Conservation (phyloP, 208 protist genomes). For the Leishmania braziliensis region DNA sequence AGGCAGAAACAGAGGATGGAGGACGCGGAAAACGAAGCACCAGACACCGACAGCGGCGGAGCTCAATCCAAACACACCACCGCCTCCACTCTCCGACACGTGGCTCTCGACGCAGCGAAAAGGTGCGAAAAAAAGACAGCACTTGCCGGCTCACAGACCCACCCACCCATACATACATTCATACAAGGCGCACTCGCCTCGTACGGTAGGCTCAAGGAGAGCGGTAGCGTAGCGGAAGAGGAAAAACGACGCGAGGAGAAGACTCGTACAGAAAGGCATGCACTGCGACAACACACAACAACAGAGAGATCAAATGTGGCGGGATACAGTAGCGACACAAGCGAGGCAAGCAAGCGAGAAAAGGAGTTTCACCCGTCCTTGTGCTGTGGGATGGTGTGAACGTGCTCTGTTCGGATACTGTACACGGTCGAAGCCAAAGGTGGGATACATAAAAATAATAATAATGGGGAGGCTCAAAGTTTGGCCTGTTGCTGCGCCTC, state of each 20-base stretch:
- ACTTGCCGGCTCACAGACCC: neutral
- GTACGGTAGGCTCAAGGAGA: neutral
- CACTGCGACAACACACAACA: neutral
- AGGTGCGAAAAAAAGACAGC: conserved; percentile 5
- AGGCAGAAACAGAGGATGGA: neutral
- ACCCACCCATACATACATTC: neutral
- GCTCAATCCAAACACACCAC: neutral
- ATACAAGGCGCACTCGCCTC: neutral
- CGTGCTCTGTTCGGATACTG: neutral
- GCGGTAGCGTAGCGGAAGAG: neutral
- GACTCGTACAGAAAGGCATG: neutral
- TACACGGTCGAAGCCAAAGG: neutral
- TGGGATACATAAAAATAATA: neutral
- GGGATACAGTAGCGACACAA: neutral
- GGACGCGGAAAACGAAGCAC: neutral
- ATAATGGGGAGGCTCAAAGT: neutral
- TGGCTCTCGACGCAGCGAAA: neutral
- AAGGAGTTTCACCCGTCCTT: no score
- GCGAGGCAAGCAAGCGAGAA: neutral
- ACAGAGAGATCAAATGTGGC: neutral
- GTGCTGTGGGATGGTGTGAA: neutral
- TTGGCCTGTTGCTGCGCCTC: neutral
- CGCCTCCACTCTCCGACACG: neutral
- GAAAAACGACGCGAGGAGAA: neutral
- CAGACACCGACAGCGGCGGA: neutral